These are phyloP conservation scores for Taiozyma sp. DNA, from an alignment of 1,139 yeast species.

Conservation along the genomic window DNA sequence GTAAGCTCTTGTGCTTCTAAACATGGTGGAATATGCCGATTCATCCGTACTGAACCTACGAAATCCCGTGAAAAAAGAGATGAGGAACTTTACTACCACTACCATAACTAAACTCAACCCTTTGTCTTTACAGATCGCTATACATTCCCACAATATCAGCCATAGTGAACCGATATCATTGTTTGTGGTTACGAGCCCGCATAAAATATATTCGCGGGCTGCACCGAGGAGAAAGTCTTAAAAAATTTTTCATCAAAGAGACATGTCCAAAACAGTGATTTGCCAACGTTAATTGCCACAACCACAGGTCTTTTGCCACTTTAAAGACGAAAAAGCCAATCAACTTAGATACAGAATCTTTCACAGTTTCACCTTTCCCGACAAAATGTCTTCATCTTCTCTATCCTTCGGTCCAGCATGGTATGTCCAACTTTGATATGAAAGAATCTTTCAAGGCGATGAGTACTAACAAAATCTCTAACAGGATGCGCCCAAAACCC, in stretches of 20 bases:
- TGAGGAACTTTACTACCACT: too few species aligned
- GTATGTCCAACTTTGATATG: constrained; percentile 23
- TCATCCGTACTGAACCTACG: too few species aligned
- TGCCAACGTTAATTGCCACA: neutral
- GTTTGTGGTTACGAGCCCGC: neutral
- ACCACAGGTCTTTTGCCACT: neutral
- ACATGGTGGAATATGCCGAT: too few species aligned
- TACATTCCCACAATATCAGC: neutral
- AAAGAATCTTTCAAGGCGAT: neutral
- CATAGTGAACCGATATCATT: too few species aligned
- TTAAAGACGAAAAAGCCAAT: neutral
- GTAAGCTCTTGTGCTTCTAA: too few species aligned
- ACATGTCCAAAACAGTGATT: neutral
- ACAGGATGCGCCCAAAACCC: constrained; percentile 30
- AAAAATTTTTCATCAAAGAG: neutral
- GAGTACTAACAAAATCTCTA: constrained; percentile 15
- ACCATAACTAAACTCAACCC: too few species aligned
- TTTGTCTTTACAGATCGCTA: too few species aligned
- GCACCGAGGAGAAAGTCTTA: too few species aligned
- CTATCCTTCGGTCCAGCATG: constrained; percentile 38
- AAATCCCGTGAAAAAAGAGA: too few species aligned
- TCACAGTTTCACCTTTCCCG: neutral
- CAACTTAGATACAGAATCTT: neutral
- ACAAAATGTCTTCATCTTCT: constrained; percentile 24
- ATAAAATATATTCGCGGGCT: neutral